Percentiles rank a stretch among this genome's conserved stretches.
phyloP scores from a whole-genome alignment of 1,139 yeast species.

The Lizanozyma gosingica region DNA sequence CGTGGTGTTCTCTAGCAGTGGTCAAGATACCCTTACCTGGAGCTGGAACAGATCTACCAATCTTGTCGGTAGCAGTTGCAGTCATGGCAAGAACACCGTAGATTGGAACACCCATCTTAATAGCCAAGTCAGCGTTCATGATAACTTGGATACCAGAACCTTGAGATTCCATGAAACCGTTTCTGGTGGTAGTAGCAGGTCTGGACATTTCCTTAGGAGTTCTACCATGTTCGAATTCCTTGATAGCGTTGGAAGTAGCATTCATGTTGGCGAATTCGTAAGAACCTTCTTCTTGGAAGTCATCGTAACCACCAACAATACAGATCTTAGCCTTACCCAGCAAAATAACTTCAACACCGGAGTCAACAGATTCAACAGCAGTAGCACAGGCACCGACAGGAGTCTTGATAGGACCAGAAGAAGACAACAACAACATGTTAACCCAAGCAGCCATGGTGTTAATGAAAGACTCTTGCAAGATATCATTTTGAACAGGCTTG shows the following conservation, averaged over 20 bases:
- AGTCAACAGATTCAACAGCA: conserved; percentile 93
- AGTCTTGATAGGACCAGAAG: conserved; percentile 98
- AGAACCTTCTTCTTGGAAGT: conserved; percentile 98
- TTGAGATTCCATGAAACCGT: conserved; percentile 99
- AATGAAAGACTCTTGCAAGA: conserved; percentile 94
- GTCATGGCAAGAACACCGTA: conserved; percentile 91
- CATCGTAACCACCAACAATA: conserved; percentile 98
- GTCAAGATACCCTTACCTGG: conserved; percentile 99
- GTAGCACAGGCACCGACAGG: conserved; percentile 99
- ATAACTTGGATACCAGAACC: conserved; percentile 98
- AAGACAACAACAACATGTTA: conserved; percentile 89
- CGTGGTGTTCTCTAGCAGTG: conserved; percentile 91
- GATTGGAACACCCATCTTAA: conserved; percentile 98
- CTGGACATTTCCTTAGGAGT: conserved; percentile 98
- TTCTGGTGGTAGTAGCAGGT: conserved; percentile 92
- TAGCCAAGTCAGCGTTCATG: conserved; percentile 90
- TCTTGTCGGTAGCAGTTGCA: conserved; percentile 96
- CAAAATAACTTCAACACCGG: conserved; percentile 88
- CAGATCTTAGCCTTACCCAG: conserved; percentile 93
- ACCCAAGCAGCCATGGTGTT: conserved; percentile 99
- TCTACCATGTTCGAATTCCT: conserved; percentile 91
- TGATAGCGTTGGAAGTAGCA: conserved; percentile 85
- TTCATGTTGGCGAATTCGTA: conserved; percentile 98
- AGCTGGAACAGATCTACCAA: conserved; percentile 98
- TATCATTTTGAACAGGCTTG: conserved; percentile 91